A percentile compares a stretch with the other conserved stretches of the same genome.
Conservation (phyloP, 2,329 filamentous ascomycete genomes). For the Fusarium sororula region DNA sequence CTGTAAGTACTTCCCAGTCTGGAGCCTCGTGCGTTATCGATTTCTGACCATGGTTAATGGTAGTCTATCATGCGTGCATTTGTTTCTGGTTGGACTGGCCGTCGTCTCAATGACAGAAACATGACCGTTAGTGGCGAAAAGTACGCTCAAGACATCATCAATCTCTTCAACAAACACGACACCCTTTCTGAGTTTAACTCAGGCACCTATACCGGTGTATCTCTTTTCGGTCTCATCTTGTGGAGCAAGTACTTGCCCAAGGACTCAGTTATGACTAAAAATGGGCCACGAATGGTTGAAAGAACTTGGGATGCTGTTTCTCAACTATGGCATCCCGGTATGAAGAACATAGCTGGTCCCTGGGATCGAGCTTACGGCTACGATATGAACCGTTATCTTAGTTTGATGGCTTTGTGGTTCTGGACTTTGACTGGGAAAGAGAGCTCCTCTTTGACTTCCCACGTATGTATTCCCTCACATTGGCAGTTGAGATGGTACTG, state of each 20-base stretch:
- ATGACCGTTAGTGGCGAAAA: constrained; percentile 66
- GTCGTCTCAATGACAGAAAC: constrained; percentile 62
- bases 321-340: constrained; percentile 64
- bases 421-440: constrained; percentile 66
- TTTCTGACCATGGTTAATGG: neutral
- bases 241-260: constrained; percentile 68
- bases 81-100: constrained; percentile 66
- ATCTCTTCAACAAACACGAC: constrained; percentile 63
- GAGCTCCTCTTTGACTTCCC: constrained; percentile 42
- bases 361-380: constrained; percentile 72
- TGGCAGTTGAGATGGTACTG: neutral
- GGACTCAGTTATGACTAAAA: constrained; percentile 61
- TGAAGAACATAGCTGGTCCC: constrained; percentile 70
- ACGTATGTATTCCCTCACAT: neutral
- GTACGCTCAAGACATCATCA: constrained; percentile 64
- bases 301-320: constrained; percentile 62
- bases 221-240: constrained; percentile 65
- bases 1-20: constrained; percentile 42
- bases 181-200: constrained; percentile 72
- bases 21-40: too few relatives aligned
- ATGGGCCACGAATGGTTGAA: constrained; percentile 61
- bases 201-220: constrained; percentile 70
- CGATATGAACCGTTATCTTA: constrained; percentile 70
- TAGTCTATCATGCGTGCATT: constrained; percentile 69
- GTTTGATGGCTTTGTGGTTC: constrained; percentile 66